phyloP scores from a whole-genome alignment of 2,329 filamentous ascomycete genomes.

The Alternaria triticimaculans region DNA sequence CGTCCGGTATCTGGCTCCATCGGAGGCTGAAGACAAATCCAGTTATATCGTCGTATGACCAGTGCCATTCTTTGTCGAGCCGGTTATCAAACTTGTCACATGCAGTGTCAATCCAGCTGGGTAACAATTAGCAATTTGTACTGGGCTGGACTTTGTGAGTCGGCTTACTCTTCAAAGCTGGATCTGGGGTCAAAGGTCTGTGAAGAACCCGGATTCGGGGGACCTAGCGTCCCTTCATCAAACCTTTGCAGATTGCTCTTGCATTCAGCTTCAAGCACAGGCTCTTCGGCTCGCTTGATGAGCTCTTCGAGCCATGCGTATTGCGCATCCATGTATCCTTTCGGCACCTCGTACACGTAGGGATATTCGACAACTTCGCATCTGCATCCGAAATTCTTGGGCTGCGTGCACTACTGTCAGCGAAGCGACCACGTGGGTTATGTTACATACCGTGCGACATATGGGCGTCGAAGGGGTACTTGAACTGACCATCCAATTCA shows the following conservation, averaged over 20 bases:
- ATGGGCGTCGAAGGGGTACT: no score
- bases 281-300: not conserved
- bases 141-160: not conserved
- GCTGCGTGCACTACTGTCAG: no score
- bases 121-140: not conserved
- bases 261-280: not conserved
- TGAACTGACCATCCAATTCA: no score
- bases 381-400: not conserved
- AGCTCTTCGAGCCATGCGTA: not conserved
- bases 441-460: no score
- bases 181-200: not conserved
- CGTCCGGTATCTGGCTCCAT: not conserved
- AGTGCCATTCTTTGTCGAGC: not conserved
- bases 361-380: not conserved
- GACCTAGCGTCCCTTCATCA: not conserved
- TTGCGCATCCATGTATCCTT: not conserved
- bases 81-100: not conserved
- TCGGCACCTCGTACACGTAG: rapidly evolving
- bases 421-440: no score
- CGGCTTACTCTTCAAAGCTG: not conserved
- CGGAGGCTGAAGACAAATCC: not conserved
- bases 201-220: not conserved
- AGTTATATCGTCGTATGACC: not conserved
- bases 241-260: not conserved
- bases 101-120: not conserved